A percentile compares a stretch with the other conserved stretches of the same genome.
Evolutionary conservation across 2,329 filamentous ascomycete genomes (phyloP).

Genomic region (Fusarium nygamai): DNA sequence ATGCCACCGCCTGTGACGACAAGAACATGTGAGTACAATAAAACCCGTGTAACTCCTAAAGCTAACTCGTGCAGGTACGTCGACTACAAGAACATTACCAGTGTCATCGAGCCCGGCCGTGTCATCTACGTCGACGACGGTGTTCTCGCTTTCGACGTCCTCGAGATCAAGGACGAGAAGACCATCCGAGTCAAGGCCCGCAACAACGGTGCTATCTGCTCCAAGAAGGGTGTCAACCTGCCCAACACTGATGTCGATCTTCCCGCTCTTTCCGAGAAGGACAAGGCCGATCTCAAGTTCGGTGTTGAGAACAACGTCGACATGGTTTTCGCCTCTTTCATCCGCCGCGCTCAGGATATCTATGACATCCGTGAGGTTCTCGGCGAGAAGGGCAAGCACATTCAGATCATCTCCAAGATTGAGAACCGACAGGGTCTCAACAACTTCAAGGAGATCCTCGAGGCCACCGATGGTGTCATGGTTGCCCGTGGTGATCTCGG

Average conservation of each 20-base stretch:
- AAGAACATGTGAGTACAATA: conserved; percentile 83
- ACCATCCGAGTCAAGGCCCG: conserved; percentile 86
- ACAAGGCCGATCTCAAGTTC: conserved; percentile 91
- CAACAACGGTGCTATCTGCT: conserved; percentile 99
- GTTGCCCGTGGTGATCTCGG: conserved; percentile 95
- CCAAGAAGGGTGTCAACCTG: conserved; percentile 98
- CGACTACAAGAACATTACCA: conserved; percentile 99
- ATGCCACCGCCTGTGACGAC: conserved; percentile 83
- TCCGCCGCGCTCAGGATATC: conserved; percentile 94
- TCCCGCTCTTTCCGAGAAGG: conserved; percentile 96
- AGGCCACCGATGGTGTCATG: conserved; percentile 99
- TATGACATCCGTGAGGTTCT: conserved; percentile 90
- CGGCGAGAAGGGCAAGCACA: conserved; percentile 90
- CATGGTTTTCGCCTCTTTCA: conserved; percentile 99
- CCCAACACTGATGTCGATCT: conserved; percentile 99
- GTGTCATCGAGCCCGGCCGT: conserved; percentile 90
- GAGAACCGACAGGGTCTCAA: conserved; percentile 99
- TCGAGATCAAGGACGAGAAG: conserved; percentile 87
- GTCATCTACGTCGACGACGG: conserved; percentile 99
- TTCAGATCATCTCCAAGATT: conserved; percentile 99
- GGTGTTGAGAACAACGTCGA: conserved; percentile 99
- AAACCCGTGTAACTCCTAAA: not conserved
- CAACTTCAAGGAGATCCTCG: conserved; percentile 98
- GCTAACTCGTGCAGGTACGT: conserved; percentile 73
- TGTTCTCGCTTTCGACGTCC: conserved; percentile 94